Evolutionary conservation across 768 basidiomycete species (phyloP), one percentile per base, ranked within the genome.

Genomic region (Agrocybe praecox): DNA sequence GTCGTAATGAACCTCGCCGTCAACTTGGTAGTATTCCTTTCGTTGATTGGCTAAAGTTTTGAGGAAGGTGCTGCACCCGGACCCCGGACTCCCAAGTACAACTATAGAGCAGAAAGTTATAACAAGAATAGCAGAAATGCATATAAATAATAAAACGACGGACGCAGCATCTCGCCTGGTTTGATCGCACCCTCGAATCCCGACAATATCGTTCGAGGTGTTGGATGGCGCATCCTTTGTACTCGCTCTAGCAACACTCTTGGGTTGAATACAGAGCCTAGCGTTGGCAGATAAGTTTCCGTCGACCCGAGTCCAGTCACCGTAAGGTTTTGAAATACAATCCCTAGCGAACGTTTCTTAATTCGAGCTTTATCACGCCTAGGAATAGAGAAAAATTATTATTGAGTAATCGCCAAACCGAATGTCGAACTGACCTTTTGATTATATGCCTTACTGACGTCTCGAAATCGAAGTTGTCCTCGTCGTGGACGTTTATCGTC

Each of bases 51-150:
- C 80, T 46, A 96, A 79, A 0, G 83, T 81, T 69, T 94, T 94
- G 47, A 97, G 82, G 48, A 97, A 76, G 0, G 94, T 93, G 14
- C 82, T 86, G 67, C 94, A 96, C 1, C 94, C 94, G 0, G 91
- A 86, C 14, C 89, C 90, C 0, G 94, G 94, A 42, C 92, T 80
- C 43, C 94, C 94, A 17, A 95, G 79, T 17, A 94, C 92, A 21
- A 96, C 89, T 90, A 62, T 2, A 12, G 15, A 29, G 53, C 12
- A 36, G 49, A 47, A 33, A 17, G 51, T 19, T 33, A 22, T 21
- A 46, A 32, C n/a, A 10, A 9, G 17, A 22, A n/a, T 17, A 24
- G 19, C 14, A 7, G 80, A 79, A 1, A 17, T 88, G 85, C 3
- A 43, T 22, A 36, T 33, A 43, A n/a, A n/a, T 32, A 47, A 49